Percentiles rank a stretch among this genome's conserved stretches.
These are phyloP conservation scores for Pseudocercospora musae DNA, from an alignment of 2,329 filamentous ascomycete genomes.

Conservation along the genomic window DNA sequence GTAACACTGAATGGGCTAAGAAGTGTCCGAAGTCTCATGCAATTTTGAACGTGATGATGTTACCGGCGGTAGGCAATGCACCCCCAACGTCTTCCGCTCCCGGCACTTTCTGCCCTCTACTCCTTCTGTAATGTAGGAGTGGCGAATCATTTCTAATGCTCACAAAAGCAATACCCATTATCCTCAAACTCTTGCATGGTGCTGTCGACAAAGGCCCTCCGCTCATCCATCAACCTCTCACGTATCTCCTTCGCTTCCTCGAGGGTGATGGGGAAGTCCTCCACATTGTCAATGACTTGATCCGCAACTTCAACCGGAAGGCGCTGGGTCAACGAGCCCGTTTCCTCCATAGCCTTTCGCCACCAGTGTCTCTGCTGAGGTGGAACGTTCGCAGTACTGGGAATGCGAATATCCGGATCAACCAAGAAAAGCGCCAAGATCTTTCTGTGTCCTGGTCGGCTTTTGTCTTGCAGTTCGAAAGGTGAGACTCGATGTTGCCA, in stretches of 20 bases:
- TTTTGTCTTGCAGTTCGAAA: conserved; percentile 50
- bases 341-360: conserved; percentile 14
- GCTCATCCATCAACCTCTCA: conserved; percentile 30
- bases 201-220: conserved; percentile 3
- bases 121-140: too few relatives aligned
- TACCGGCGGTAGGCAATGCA: too few relatives aligned
- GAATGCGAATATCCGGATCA: conserved; percentile 51
- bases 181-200: background rate
- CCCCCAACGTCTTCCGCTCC: too few relatives aligned
- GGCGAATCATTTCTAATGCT: background rate
- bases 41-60: too few relatives aligned
- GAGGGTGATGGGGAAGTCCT: conserved; percentile 29
- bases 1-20: too few relatives aligned
- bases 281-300: conserved; percentile 23
- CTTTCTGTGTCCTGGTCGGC: conserved; percentile 53
- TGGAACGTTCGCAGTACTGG: conserved; percentile 51
- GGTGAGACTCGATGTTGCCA: conserved; percentile 52
- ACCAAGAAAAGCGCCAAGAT: conserved; percentile 59
- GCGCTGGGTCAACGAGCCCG: conserved; percentile 8
- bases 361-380: conserved; percentile 50
- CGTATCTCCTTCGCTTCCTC: conserved; percentile 28
- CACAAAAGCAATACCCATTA: background rate
- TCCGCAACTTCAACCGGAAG: conserved; percentile 29
- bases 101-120: too few relatives aligned
- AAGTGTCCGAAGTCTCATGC: too few relatives aligned